Conservation (phyloP, 163 green algal genomes). For the Chlamydomonas reinhardtii region DNA sequence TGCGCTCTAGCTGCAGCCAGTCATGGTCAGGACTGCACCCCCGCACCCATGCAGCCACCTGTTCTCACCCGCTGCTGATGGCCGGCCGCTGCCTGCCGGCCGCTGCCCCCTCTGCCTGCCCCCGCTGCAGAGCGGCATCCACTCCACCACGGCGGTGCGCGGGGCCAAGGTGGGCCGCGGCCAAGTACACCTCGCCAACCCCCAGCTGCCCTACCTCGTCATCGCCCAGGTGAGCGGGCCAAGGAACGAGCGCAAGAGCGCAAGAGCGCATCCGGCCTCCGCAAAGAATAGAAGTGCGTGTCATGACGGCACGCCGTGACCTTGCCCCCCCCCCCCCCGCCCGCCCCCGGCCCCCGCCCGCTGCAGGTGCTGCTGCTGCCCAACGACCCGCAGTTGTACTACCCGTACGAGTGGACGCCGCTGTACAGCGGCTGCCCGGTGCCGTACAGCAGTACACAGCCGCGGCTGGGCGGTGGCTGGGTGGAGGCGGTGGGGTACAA, state of each 20-base stretch:
- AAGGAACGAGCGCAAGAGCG: too few species aligned
- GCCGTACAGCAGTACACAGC: background rate
- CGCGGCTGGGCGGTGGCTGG: slow-evolving; percentile 30
- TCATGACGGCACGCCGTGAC: too few species aligned
- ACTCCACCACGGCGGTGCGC: background rate
- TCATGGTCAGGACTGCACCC: too few species aligned
- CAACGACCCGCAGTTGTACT: background rate
- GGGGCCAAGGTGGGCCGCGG: background rate
- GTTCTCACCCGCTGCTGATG: too few species aligned
- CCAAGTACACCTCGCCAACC: background rate
- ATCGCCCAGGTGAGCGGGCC: background rate
- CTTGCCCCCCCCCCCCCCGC: too few species aligned
- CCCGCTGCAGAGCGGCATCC: background rate
- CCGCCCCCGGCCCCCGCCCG: background rate
- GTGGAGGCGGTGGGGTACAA: slow-evolving; percentile 41
- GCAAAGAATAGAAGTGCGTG: too few species aligned
- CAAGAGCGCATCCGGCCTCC: too few species aligned
- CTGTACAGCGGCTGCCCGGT: slow-evolving; percentile 46
- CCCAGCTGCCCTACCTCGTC: slow-evolving; percentile 26
- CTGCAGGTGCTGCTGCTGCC: slow-evolving; percentile 17
- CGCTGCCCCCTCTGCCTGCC: too few species aligned
- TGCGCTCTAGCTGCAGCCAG: too few species aligned
- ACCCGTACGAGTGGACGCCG: slow-evolving; percentile 32
- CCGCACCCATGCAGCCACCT: too few species aligned
- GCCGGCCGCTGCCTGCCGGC: too few species aligned